A percentile compares a stretch with the other conserved stretches of the same genome.
Conservation (phyloP, 495 filamentous ascomycete genomes). For the Neurospora cerealis region DNA sequence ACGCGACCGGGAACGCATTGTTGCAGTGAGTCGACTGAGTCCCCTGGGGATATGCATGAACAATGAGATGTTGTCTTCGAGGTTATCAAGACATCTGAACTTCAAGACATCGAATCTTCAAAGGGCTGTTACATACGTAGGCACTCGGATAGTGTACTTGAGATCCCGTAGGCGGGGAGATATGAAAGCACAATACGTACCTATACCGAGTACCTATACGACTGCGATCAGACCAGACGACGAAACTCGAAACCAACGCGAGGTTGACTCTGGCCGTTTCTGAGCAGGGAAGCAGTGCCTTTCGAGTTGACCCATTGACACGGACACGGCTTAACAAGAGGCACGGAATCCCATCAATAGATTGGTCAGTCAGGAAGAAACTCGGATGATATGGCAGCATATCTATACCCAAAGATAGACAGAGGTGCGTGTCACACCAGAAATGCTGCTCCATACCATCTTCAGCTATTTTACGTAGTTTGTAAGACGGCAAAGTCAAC, state of each 20-base stretch:
- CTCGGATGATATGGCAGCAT: not conserved
- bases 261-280: not conserved
- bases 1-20: not conserved
- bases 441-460: not conserved
- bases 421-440: not conserved
- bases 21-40: not conserved
- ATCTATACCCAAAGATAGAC: not conserved
- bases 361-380: not conserved
- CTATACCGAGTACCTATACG: not conserved
- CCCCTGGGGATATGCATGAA: not conserved
- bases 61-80: not conserved
- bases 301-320: not conserved
- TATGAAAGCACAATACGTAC: not conserved
- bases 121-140: not conserved
- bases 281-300: not conserved
- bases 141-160: not conserved
- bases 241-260: not conserved
- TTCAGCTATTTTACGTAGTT: not conserved
- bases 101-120: too few species aligned
- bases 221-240: not conserved
- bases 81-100: too few species aligned
- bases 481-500: not conserved
- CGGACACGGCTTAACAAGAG: not conserved
- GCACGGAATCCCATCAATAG: not conserved
- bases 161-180: not conserved